A percentile compares a stretch with the other conserved stretches of the same genome.
These are phyloP conservation scores for Penicillium sp. DNA, from an alignment of 2,329 filamentous ascomycete genomes.

Conservation along the genomic window DNA sequence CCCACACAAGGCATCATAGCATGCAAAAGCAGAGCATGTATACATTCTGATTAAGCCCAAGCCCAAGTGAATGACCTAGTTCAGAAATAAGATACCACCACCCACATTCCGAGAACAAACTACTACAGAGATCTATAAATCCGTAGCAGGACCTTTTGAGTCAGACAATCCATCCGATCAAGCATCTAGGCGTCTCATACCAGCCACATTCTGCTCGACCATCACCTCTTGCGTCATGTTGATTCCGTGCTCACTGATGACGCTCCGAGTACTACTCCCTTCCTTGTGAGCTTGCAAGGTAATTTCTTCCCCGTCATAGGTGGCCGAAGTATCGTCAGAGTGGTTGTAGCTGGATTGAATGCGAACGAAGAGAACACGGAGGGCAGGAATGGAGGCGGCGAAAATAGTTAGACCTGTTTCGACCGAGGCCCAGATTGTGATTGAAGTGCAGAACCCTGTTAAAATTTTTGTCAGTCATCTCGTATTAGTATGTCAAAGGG, in stretches of 20 bases:
- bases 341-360: constrained; percentile 15
- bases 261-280: background rate
- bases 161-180: background rate
- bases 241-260: background rate
- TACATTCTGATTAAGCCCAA: too few relatives aligned
- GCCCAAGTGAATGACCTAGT: too few relatives aligned
- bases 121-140: background rate
- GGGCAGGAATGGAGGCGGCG: constrained; percentile 36
- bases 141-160: background rate
- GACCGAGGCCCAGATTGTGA: constrained; percentile 36
- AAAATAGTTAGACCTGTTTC: constrained; percentile 40
- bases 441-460: constrained; percentile 16
- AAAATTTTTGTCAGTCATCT: background rate
- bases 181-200: constrained; percentile 8
- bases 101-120: background rate
- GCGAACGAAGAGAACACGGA: constrained; percentile 34
- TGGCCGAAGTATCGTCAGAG: constrained; percentile 2
- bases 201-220: constrained; percentile 4
- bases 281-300: constrained; percentile 5
- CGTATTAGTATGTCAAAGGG: too few relatives aligned
- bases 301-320: background rate
- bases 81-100: background rate
- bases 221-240: background rate
- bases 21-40: background rate
- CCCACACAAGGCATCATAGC: background rate